Evolutionary conservation across 2,329 filamentous ascomycete genomes (phyloP), one percentile per base, ranked within the genome.

Genomic region (Talaromyces piceae): DNA sequence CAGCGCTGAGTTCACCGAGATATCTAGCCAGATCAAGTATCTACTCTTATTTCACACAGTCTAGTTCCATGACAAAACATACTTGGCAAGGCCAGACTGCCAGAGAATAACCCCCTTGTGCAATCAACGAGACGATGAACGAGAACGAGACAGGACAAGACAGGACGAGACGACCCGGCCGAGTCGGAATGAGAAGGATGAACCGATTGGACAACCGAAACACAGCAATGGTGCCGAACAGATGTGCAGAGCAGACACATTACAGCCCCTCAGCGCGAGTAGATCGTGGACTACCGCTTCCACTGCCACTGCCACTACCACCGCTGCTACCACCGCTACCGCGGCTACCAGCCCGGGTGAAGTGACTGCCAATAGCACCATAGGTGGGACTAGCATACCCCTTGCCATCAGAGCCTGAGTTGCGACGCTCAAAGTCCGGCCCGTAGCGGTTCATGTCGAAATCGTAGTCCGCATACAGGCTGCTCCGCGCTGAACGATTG

Each of bases 251-350:
- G n/a, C 20, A 6, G 18, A 13, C 11, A 51, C 50, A 53, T 58
- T 58, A 65, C 51, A 56, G 54, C 43, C 58, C 57, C 57, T 66
- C 68, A 49, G 65, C 67, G 48, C 62, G 62, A 13, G 59, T 60
- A 54, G 69, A 71, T 52, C 62, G 63, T 22, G 71, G 70, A 58
- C 70, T 73, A 37, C 66, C 59, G 54, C 59, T 67, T 47, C 66
- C 67, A 49, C 63, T 68, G 48, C 66, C 61, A 60, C 72, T 63
- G 61, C 74, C 54, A 63, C 72, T 70, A 20, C 61, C 46, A 26
- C 57, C 61, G 44, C 74, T 75, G 56, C 76, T 78, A 46, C 71
- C 73, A 55, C 73, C 72, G 60, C 75, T 78, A 45, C 69, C 73
- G 54, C 74, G 72, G 61, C 75, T 78, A 46, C 69, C 73, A 30